Conservation (phyloP, 306 rosid species). For the Lupinus albus region DNA sequence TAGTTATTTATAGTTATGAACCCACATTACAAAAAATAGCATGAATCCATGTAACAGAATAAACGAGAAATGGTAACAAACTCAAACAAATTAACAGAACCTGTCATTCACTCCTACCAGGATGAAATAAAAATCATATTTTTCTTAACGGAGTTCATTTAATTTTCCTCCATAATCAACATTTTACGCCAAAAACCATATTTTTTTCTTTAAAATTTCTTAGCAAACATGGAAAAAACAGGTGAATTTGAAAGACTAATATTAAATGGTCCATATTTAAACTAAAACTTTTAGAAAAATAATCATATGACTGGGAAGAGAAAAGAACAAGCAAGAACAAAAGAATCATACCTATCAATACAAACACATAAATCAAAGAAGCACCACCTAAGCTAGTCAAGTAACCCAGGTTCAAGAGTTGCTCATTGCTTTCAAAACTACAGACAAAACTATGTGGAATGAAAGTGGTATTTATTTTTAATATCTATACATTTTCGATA, state of each 20-base stretch:
- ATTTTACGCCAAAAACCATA: neutral
- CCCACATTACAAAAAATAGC: slow-evolving; percentile 23
- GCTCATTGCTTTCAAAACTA: slow-evolving; percentile 28
- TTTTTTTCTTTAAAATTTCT: slow-evolving; percentile 27
- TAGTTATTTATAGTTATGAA: slow-evolving; percentile 15
- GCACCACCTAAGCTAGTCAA: neutral
- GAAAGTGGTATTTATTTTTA: neutral
- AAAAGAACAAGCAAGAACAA: neutral
- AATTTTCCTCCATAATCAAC: slow-evolving; percentile 18
- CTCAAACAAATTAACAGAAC: slow-evolving; percentile 25
- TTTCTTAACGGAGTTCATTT: slow-evolving; percentile 17
- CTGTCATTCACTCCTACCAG: slow-evolving; percentile 26
- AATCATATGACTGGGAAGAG: neutral
- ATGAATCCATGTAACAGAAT: slow-evolving; percentile 31
- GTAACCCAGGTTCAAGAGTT: slow-evolving; percentile 29
- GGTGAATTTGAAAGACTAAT: neutral
- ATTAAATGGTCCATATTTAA: slow-evolving; percentile 30
- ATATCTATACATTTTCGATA: too few relatives aligned
- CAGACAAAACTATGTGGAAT: slow-evolving; percentile 21
- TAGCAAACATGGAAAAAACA: slow-evolving; percentile 34
- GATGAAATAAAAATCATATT: neutral
- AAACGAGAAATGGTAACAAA: slow-evolving; percentile 50
- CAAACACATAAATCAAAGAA: slow-evolving; percentile 21
- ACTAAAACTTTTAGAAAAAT: slow-evolving; percentile 23
- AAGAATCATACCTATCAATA: slow-evolving; percentile 44